Evolutionary conservation across 2,329 filamentous ascomycete species (phyloP).

Genomic region (Fusarium nurragi): DNA sequence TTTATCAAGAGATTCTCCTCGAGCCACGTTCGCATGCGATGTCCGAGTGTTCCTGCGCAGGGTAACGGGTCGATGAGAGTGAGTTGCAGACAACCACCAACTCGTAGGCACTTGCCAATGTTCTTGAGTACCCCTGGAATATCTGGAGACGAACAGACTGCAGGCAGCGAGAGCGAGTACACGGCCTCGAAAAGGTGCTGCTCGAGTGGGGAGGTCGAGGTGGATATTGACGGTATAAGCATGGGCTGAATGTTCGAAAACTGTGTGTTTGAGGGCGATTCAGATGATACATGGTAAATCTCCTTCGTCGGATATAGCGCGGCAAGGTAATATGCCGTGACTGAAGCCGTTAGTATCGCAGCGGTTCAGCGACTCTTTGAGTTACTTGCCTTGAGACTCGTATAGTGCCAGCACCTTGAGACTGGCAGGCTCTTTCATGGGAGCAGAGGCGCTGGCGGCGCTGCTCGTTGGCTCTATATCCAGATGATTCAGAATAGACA

Average conservation of each 20-base stretch:
- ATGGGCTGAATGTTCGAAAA: conserved; percentile 55
- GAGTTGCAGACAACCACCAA: conserved; percentile 66
- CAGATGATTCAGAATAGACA: conserved; percentile 63
- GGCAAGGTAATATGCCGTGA: conserved; percentile 60
- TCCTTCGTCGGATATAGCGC: conserved; percentile 53
- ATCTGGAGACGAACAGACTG: conserved; percentile 64
- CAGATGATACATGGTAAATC: conserved; percentile 59
- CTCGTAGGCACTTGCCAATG: conserved; percentile 64
- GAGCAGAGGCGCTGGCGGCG: conserved; percentile 12
- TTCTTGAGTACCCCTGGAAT: conserved; percentile 66
- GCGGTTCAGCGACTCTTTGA: fast-evolving
- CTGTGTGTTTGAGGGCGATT: conserved; percentile 50
- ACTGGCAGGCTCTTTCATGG: not conserved
- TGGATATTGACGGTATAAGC: conserved; percentile 51
- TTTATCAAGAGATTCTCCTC: conserved; percentile 68
- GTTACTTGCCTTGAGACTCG: conserved; percentile 57
- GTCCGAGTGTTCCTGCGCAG: conserved; percentile 63
- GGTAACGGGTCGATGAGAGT: conserved; percentile 72
- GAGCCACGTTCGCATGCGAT: conserved; percentile 67
- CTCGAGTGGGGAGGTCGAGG: conserved; percentile 51
- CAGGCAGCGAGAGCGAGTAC: conserved; percentile 65
- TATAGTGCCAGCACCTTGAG: conserved; percentile 59
- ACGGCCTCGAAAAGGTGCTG: conserved; percentile 59
- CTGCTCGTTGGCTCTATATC: conserved; percentile 46
- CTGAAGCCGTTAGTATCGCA: conserved; percentile 44